phyloP scores from a whole-genome alignment of 352 stramenopile species.

The Phytopythium litorale region DNA sequence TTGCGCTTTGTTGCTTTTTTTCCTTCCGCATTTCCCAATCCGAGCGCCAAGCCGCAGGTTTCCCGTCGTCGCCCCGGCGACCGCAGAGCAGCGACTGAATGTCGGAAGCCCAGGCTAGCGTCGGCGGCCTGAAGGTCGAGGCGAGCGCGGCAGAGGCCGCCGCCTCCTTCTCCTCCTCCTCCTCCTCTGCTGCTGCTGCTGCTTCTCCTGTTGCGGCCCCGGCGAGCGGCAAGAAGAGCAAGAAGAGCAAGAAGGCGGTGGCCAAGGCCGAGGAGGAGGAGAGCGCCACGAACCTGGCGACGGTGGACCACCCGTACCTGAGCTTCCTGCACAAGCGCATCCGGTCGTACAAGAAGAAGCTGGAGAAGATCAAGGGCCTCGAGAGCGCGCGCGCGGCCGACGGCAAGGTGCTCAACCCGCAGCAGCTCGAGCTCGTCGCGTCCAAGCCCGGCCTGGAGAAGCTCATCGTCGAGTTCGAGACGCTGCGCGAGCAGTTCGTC shows the following conservation, averaged over 20 bases:
- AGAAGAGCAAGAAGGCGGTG: conserved; percentile 21
- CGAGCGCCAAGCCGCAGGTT: too few species aligned
- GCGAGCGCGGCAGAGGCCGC: neutral
- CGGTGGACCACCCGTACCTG: conserved; percentile 71
- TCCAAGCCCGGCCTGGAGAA: conserved; percentile 69
- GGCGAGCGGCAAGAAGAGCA: conserved; percentile 11
- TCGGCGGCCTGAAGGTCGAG: neutral
- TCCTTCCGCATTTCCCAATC: too few species aligned
- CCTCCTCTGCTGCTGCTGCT: neutral
- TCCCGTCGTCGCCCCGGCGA: too few species aligned
- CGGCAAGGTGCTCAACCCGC: conserved; percentile 68
- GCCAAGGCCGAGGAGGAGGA: conserved; percentile 30
- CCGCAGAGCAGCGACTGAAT: too few species aligned
- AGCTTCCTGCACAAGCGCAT: conserved; percentile 82
- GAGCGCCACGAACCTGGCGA: conserved; percentile 32
- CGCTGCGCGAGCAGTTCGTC: conserved; percentile 75
- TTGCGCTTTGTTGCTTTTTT: too few species aligned
- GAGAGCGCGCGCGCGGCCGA: conserved; percentile 39
- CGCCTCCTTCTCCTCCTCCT: neutral
- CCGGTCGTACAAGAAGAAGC: conserved; percentile 79
- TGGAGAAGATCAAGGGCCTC: conserved; percentile 79
- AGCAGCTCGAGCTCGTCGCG: conserved; percentile 69
- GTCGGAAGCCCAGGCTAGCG: neutral
- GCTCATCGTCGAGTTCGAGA: conserved; percentile 69
- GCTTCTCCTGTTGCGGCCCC: neutral